Base-by-base conservation (phyloP, 2,329 filamentous ascomycete species). In the Talaromyces amestolkiae region DNA sequence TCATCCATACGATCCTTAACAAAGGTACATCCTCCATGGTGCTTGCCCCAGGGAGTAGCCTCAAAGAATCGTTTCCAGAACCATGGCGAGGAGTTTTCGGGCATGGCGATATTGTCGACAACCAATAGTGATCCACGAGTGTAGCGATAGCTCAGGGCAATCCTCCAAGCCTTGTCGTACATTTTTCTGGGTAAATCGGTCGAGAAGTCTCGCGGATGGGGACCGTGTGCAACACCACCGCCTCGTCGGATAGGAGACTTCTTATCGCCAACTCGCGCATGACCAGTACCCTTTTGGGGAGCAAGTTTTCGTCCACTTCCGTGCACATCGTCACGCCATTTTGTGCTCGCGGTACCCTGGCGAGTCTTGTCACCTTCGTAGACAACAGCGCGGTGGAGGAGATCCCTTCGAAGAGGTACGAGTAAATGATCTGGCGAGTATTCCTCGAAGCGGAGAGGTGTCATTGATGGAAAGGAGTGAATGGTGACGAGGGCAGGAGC, bases 161-260 rank as follows among this genome's bases (percentile, higher is more conserved):
- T 98, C 75, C 95, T 88, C 92, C 92, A 98, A 10, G 95, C 95
- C 72, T 96, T 85, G 79, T 98, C 93, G 81, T 99, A 99, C 58
- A 97, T 87, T 82, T 98, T 98, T 75, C 86, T 85, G 72, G 90
- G 93, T 64, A 99, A 83, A 17, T 86, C 85, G 24, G 93, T 96
- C 67, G 87, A 87, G 75, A 99, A 99, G 80, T 98, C 92, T 76
- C 95, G 86, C 31, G 93, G 93, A 72, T 93, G 89, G 33, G 95
- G 95, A n/a, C 95, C 95, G 74, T 93, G 92, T 0, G 88, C 83
- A 72, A 96, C 94, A 79, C 93, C 94, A 78, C 95, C 95, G 69
- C 95, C 95, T 68, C 85, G 85, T 49, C 92, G 80, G 77, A 96
- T 86, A 2, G 95, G 95, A 54, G 88, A 92, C 79, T 96, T 92